Conservation (phyloP, 352 stramenopile species). For the Aphanomyces stellatus region DNA sequence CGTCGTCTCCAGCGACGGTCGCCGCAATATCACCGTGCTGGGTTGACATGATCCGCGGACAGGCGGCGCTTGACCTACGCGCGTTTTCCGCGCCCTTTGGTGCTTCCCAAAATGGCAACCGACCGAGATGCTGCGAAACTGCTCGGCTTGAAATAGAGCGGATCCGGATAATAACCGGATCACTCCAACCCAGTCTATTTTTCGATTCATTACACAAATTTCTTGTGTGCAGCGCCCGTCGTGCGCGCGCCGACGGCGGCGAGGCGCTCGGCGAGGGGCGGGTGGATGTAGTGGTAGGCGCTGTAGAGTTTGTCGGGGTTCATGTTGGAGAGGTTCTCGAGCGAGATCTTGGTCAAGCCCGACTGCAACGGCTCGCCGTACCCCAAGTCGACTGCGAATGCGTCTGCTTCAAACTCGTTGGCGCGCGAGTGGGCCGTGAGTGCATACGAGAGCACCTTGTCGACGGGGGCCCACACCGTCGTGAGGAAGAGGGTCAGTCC, state of each 20-base stretch:
- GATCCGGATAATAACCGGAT: too few relatives aligned
- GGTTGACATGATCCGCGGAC: too few relatives aligned
- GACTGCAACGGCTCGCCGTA: slow-evolving; percentile 87
- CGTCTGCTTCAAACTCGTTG: slow-evolving; percentile 88
- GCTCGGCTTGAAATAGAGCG: too few relatives aligned
- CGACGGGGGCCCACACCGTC: slow-evolving; percentile 71
- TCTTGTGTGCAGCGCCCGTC: too few relatives aligned
- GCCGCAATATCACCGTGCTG: too few relatives aligned
- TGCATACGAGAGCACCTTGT: slow-evolving; percentile 64
- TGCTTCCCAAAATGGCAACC: too few relatives aligned
- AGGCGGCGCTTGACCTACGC: too few relatives aligned
- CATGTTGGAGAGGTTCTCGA: slow-evolving; percentile 97
- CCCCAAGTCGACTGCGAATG: slow-evolving; percentile 90
- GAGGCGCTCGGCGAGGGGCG: slow-evolving; percentile 93
- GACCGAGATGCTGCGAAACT: too few relatives aligned
- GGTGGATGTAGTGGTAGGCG: slow-evolving; percentile 97
- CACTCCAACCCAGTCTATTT: too few relatives aligned
- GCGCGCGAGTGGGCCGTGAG: slow-evolving; percentile 68
- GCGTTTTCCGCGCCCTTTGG: too few relatives aligned
- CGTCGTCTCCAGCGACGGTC: too few relatives aligned
- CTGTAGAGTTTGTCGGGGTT: slow-evolving; percentile 92
- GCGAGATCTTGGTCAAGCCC: slow-evolving; percentile 94
- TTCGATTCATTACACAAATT: too few relatives aligned
- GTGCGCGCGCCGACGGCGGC: slow-evolving; percentile 76
- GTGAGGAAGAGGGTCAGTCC: slow-evolving; percentile 78